Conservation (phyloP, 371 early-diverging fungal genomes). For the Rhizopus arrhizus region DNA sequence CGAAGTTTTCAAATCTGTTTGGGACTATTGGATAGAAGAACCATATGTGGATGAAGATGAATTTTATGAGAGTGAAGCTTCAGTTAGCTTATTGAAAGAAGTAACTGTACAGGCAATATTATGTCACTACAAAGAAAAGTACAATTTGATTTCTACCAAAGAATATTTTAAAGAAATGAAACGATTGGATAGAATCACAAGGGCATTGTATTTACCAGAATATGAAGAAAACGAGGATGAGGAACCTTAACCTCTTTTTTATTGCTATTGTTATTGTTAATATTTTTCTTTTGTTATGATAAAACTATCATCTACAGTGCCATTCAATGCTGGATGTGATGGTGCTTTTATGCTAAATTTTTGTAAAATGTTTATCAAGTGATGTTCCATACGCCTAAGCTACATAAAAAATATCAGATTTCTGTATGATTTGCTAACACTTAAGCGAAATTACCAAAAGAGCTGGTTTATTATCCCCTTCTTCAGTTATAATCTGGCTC, state of each 20-base stretch:
- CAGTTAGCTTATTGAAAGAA: constrained; percentile 24
- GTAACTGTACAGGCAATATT: constrained; percentile 30
- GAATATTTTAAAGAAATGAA: constrained; percentile 12
- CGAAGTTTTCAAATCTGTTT: constrained; percentile 24
- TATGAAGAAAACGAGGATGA: neutral
- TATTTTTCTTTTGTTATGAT: constrained; percentile 4
- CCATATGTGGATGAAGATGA: constrained; percentile 32
- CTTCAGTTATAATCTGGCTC: constrained; percentile 66
- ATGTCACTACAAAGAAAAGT: constrained; percentile 14
- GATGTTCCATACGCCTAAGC: constrained; percentile 58
- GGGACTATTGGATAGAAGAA: constrained; percentile 40
- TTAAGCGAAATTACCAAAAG: constrained; percentile 38
- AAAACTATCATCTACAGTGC: constrained; percentile 1
- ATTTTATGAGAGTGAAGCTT: constrained; percentile 32
- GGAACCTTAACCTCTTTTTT: neutral
- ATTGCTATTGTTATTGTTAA: neutral
- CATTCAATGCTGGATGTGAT: constrained; percentile 22
- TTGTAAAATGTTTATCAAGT: constrained; percentile 38
- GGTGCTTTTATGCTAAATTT: constrained; percentile 36
- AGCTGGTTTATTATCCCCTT: constrained; percentile 84
- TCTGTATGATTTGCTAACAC: neutral
- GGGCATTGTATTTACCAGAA: constrained; percentile 18
- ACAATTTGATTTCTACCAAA: constrained; percentile 4
- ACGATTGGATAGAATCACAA: constrained; percentile 15
- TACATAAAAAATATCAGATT: constrained; percentile 9